phyloP scores from a whole-genome alignment of 192 early-diverging fungal species.

The Radiomyces spectabilis region DNA sequence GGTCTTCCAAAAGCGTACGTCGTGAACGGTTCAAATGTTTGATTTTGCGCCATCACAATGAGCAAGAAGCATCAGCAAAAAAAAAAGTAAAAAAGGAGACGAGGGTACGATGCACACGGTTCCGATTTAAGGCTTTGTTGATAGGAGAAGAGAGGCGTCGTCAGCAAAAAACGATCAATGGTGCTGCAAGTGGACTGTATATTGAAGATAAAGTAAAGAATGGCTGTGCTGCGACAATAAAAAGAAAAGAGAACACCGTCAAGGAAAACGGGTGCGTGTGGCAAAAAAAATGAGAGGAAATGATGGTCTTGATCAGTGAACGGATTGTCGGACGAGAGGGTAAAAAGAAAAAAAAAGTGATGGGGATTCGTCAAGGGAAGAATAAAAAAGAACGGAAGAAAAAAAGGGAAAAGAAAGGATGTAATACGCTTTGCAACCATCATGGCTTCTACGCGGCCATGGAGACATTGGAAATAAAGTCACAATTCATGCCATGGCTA shows the following conservation, averaged over 20 bases:
- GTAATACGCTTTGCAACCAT: too few species aligned
- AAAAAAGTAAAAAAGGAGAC: not conserved
- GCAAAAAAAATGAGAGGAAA: not conserved
- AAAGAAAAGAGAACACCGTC: not conserved
- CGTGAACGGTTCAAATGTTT: not conserved
- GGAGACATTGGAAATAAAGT: not conserved
- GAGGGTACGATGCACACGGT: too few species aligned
- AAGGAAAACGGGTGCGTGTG: not conserved
- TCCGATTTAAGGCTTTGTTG: too few species aligned
- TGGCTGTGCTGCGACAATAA: too few species aligned
- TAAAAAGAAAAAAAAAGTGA: not conserved
- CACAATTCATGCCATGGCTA: too few species aligned
- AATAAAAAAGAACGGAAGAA: not conserved
- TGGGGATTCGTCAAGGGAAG: not conserved
- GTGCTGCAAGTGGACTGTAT: too few species aligned
- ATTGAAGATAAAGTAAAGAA: too few species aligned
- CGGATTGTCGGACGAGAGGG: not conserved
- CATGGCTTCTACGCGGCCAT: too few species aligned
- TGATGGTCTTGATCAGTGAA: not conserved
- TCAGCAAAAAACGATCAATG: too few species aligned
- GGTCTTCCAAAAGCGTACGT: slow-evolving; percentile 7
- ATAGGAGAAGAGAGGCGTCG: too few species aligned
- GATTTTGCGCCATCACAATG: slow-evolving; percentile 7
- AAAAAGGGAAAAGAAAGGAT: not conserved
- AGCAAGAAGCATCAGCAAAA: not conserved